These are phyloP conservation scores for Annulohypoxylon maeteangense DNA, from an alignment of 495 filamentous ascomycete genomes.

Conservation along the genomic window DNA sequence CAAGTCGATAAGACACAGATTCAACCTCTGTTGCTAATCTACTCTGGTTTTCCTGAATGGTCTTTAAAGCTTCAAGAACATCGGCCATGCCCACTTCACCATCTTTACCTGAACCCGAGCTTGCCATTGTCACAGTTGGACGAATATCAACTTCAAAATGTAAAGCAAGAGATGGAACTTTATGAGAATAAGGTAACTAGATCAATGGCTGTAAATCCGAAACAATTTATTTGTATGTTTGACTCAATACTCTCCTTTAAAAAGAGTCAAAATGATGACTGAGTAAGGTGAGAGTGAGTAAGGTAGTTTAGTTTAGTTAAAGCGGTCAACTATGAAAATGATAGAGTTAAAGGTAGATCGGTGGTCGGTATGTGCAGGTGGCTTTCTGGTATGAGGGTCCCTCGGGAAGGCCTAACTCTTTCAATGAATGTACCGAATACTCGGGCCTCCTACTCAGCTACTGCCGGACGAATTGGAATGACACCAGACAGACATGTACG, in stretches of 20 bases:
- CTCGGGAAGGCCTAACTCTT: slow-evolving; percentile 29
- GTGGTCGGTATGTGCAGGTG: slow-evolving; percentile 6
- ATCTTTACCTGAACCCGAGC: slow-evolving; percentile 32
- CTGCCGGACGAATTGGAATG: slow-evolving; percentile 26
- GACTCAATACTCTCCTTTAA: neutral
- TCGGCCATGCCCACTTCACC: slow-evolving; percentile 55
- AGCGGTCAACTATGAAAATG: neutral
- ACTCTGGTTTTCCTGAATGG: slow-evolving; percentile 66
- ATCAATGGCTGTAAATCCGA: neutral
- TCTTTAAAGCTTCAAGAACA: slow-evolving; percentile 62
- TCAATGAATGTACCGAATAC: slow-evolving; percentile 27
- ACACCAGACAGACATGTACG: slow-evolving; percentile 11
- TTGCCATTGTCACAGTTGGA: slow-evolving; percentile 40
- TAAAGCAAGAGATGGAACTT: slow-evolving; percentile 6
- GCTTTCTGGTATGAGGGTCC: slow-evolving; percentile 16
- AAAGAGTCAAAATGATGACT: neutral
- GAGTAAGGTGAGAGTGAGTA: slow-evolving; percentile 11
- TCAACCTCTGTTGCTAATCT: slow-evolving; percentile 71
- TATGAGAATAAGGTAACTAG: slow-evolving; percentile 8
- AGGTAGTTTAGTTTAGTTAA: neutral
- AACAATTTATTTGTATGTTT: neutral
- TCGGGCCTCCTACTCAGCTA: slow-evolving; percentile 1
- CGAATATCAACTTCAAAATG: slow-evolving; percentile 7
- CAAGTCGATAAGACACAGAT: slow-evolving; percentile 72
- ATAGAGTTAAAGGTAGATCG: slow-evolving; percentile 1